A percentile compares a stretch with the other conserved stretches of the same genome.
phyloP scores from a whole-genome alignment of 1,284 basidiomycete species.

The Rhodofomes roseus region DNA sequence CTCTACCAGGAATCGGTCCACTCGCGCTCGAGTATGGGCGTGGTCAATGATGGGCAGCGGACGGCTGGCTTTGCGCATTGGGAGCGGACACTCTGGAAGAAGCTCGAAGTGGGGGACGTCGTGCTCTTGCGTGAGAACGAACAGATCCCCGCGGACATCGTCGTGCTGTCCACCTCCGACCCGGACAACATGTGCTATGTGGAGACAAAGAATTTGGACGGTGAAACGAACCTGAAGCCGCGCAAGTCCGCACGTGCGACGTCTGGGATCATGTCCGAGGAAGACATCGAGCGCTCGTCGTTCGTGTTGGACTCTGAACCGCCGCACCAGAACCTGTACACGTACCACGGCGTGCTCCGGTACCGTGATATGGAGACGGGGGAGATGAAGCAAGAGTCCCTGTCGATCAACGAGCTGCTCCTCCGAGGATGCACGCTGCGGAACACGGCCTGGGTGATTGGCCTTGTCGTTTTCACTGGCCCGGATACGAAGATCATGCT shows the following conservation, averaged over 20 bases:
- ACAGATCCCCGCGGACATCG: constrained; percentile 92
- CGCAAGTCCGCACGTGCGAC: constrained; percentile 80
- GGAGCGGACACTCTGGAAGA: constrained; percentile 98
- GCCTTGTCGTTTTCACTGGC: constrained; percentile 92
- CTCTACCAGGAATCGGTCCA: constrained; percentile 54
- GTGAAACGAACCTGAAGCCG: constrained; percentile 95
- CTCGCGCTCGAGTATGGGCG: constrained; percentile 57
- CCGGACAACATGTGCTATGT: constrained; percentile 83
- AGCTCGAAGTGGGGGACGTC: constrained; percentile 96
- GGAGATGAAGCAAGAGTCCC: constrained; percentile 57
- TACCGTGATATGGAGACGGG: constrained; percentile 56
- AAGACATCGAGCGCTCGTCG: constrained; percentile 84
- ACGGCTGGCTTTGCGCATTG: constrained; percentile 75
- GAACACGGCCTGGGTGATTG: constrained; percentile 94
- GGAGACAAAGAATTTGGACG: constrained; percentile 95
- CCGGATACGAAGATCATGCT: constrained; percentile 98
- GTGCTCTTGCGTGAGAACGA: constrained; percentile 91
- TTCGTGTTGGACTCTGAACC: constrained; percentile 92
- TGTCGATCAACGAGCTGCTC: constrained; percentile 91
- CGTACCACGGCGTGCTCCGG: constrained; percentile 84
- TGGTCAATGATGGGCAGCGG: constrained; percentile 74
- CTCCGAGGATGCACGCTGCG: constrained; percentile 91
- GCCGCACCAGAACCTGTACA: constrained; percentile 90
- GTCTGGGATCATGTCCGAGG: constrained; percentile 75
- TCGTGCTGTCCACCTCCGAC: constrained; percentile 87